phyloP scores from a whole-genome alignment of 192 early-diverging fungal genomes.

The Coemansia sp. region DNA sequence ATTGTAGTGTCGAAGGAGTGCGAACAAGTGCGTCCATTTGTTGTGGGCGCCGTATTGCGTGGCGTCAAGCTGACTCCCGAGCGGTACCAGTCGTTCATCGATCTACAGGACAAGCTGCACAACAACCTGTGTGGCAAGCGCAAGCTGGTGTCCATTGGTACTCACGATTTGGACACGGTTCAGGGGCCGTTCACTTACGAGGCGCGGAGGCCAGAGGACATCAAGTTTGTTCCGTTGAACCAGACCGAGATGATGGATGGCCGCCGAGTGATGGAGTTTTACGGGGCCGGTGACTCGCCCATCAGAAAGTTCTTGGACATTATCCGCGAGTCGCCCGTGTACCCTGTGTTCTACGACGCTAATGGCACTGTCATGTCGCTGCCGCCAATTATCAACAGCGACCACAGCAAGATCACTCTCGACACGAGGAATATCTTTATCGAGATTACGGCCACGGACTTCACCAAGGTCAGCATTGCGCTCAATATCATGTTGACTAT shows the following conservation, averaged over 20 bases:
- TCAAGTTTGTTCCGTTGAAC: conserved; percentile 91
- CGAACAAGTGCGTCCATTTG: conserved; percentile 73
- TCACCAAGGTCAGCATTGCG: conserved; percentile 91
- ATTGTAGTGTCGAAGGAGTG: conserved; percentile 62
- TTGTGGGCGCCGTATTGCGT: conserved; percentile 89
- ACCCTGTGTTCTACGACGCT: conserved; percentile 88
- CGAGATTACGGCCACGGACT: conserved; percentile 95
- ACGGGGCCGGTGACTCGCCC: conserved; percentile 74
- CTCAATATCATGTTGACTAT: conserved; percentile 93
- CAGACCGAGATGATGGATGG: conserved; percentile 85
- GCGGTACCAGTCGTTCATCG: conserved; percentile 94
- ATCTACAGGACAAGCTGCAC: conserved; percentile 98
- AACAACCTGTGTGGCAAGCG: conserved; percentile 95
- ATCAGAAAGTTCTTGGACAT: conserved; percentile 89
- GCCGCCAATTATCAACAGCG: conserved; percentile 98
- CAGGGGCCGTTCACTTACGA: conserved; percentile 95
- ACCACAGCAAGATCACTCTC: conserved; percentile 95
- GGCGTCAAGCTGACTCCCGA: conserved; percentile 77
- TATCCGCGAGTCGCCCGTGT: conserved; percentile 86
- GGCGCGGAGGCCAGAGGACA: conserved; percentile 83
- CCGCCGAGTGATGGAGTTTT: conserved; percentile 85
- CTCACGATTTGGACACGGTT: conserved; percentile 95
- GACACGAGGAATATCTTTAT: conserved; percentile 96
- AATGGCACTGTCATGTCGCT: conserved; percentile 84
- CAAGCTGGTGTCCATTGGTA: conserved; percentile 94